Evolutionary conservation across 345 rosid species (phyloP), one percentile per base, ranked within the genome.

Genomic region (Hibiscus syriacus): DNA sequence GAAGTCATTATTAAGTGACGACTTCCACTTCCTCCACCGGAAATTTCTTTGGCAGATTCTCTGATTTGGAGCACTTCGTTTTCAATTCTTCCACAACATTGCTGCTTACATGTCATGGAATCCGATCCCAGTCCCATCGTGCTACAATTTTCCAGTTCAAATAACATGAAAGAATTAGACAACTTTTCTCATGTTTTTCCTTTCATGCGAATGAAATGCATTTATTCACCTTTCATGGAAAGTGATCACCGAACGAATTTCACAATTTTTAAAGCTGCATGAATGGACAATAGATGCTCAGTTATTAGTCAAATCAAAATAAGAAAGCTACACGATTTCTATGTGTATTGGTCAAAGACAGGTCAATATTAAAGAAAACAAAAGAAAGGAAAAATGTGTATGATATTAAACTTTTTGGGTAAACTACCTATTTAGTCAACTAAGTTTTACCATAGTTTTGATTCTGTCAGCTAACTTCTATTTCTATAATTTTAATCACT

Each of bases 241-340:
- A 7, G 83, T 58, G 65, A 71, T 67, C 46, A 83, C 68, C 1
- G 90, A 82, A 4, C 86, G 88, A 26, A 82, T 61, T 57, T 87
- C 90, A 67, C 93, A 87, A 66, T 85, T 87, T 19, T 43, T 69
- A 53, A 85, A 87, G 46, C 93, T 87, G 74, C 48, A 75, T 5
- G 27, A n/a, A 49, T 6, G 64, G 0, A 36, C 11, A 26, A 13
- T 36, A 20, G 30, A 1, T 10, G 1, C 38, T 20, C 10, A 2
- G 29, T 68, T 2, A 39, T 32, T 53, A 13, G 29, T 5, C 16
- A 56, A 52, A 10, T 55, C 4, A 3, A 41, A 41, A 11, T 43
- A 4, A 3, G 7, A 34, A 43, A 11, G 16, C 48, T 34, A 34
- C 39, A 34, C 1, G 39, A 34, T 34, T 6, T 32, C 8, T 0